Conservation (phyloP, 2,329 filamentous ascomycete species). For the Bipolaris cookei region DNA sequence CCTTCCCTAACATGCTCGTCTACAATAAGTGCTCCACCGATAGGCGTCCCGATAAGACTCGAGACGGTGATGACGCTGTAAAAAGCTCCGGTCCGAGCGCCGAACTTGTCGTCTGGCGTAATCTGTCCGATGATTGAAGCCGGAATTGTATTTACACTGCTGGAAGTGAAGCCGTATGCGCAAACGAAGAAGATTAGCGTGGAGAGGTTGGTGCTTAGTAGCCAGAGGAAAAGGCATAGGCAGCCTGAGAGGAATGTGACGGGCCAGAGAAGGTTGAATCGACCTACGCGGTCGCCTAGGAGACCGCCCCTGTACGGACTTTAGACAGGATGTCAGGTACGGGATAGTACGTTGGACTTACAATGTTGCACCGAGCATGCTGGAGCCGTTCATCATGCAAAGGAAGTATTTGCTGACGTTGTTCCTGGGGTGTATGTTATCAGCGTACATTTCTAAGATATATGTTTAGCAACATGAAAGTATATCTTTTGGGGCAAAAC, state of each 20-base stretch:
- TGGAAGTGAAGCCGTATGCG: slow-evolving; percentile 74
- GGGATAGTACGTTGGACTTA: slow-evolving; percentile 42
- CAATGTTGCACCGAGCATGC: slow-evolving; percentile 61
- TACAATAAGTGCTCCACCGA: slow-evolving; percentile 60
- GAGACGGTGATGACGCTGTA: slow-evolving; percentile 69
- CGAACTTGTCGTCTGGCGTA: slow-evolving; percentile 71
- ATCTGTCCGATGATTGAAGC: slow-evolving; percentile 73
- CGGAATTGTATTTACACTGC: slow-evolving; percentile 68
- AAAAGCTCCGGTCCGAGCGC: slow-evolving; percentile 68
- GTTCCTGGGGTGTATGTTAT: slow-evolving; percentile 58
- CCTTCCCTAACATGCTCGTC: slow-evolving; percentile 25
- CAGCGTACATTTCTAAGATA: slow-evolving; percentile 63
- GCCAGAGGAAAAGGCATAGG: slow-evolving; percentile 63
- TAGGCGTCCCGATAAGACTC: slow-evolving; percentile 70
- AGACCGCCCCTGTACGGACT: slow-evolving; percentile 49
- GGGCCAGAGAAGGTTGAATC: slow-evolving; percentile 61
- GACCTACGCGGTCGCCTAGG: slow-evolving; percentile 60
- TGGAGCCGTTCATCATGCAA: slow-evolving; percentile 56
- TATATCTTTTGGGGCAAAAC: no score
- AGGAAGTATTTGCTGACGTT: slow-evolving; percentile 57
- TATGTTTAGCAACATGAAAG: slow-evolving; percentile 50
- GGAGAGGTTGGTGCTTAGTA: slow-evolving; percentile 56
- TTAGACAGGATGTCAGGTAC: neutral
- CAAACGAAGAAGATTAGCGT: slow-evolving; percentile 68
- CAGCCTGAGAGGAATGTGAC: slow-evolving; percentile 54